These are phyloP conservation scores for Rhizopogon rudus DNA, from an alignment of 768 basidiomycete species.

Conservation along the genomic window DNA sequence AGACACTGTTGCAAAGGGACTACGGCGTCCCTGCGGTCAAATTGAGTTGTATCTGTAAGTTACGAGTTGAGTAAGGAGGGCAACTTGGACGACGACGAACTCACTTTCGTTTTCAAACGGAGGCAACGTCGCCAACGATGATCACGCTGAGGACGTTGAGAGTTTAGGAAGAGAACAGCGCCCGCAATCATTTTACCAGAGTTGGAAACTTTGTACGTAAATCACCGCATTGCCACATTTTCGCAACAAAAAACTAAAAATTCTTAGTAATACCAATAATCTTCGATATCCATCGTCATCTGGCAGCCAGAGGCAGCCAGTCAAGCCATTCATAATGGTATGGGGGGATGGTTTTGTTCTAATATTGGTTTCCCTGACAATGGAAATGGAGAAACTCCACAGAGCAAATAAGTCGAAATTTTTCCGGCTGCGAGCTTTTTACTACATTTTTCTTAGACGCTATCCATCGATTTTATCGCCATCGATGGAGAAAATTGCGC, in stretches of 20 bases:
- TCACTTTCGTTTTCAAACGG: background rate
- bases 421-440: background rate
- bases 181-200: conserved; percentile 17
- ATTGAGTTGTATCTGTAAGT: background rate
- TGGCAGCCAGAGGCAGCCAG: too few relatives aligned
- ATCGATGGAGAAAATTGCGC: background rate
- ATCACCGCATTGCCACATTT: conserved; percentile 11
- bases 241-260: conserved; percentile 3
- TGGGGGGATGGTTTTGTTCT: background rate
- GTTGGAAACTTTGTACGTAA: conserved; percentile 22
- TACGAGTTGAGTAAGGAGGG: background rate
- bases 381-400: background rate
- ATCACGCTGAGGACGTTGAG: conserved; percentile 5
- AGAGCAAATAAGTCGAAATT: too few relatives aligned
- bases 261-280: background rate
- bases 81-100: background rate
- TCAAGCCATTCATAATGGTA: too few relatives aligned
- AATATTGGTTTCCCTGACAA: background rate
- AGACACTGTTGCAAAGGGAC: conserved; percentile 39
- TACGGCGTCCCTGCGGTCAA: conserved; percentile 5
- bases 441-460: background rate
- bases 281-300: too few relatives aligned
- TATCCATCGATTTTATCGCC: background rate
- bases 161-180: conserved; percentile 9
- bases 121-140: conserved; percentile 3